phyloP scores from a whole-genome alignment of 768 basidiomycete genomes.

The Kwoniella sp. region DNA sequence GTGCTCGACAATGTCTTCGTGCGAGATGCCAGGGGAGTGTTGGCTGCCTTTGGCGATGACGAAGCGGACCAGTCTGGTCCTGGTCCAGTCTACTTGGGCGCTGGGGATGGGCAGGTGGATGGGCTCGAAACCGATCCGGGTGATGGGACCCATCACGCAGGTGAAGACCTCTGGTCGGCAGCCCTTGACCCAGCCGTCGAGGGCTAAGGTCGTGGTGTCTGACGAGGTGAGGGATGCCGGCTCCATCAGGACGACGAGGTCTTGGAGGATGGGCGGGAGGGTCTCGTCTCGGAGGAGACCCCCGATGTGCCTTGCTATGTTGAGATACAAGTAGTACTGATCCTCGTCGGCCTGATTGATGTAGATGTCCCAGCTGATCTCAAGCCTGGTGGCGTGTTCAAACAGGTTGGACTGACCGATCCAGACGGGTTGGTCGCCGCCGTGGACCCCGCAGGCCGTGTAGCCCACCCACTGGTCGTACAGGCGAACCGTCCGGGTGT shows the following conservation, averaged over 20 bases:
- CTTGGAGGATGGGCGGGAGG: no score
- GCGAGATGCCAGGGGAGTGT: no score
- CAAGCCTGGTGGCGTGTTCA: not conserved
- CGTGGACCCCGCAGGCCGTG: not conserved
- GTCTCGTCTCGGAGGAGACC: not conserved
- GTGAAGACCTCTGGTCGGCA: not conserved
- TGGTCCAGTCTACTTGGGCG: no score
- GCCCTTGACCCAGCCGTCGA: not conserved
- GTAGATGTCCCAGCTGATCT: not conserved
- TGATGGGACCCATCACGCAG: not conserved
- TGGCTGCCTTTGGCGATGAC: no score
- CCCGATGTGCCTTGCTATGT: not conserved
- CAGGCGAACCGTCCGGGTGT: not conserved
- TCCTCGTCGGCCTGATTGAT: not conserved
- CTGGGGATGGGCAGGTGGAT: no score
- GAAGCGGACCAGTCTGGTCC: no score
- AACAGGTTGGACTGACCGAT: not conserved
- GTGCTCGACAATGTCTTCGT: not conserved
- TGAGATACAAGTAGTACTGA: not conserved
- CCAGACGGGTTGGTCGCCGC: conserved; percentile 1
- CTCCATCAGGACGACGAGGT: not conserved
- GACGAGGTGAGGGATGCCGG: not conserved
- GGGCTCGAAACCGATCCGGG: not conserved
- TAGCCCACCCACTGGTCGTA: not conserved
- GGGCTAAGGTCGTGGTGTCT: no score